Base-by-base conservation (phyloP, 371 early-diverging fungal genomes). In the Lichtheimia ornata region DNA sequence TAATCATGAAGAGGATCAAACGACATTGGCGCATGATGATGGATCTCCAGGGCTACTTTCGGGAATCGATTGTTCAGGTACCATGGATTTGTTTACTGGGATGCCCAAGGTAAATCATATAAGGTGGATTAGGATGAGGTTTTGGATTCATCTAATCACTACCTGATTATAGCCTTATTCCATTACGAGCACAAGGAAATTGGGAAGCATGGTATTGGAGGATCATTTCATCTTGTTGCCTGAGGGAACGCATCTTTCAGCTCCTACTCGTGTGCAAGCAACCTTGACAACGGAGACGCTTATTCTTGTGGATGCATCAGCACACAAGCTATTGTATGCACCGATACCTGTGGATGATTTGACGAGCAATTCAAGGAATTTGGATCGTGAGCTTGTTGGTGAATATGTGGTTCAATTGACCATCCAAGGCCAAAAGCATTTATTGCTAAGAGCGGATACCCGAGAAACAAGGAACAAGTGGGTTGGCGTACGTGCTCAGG, bases 301-400 rank as follows among this genome's bases (percentile, higher is more conserved):
- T 49, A 53, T 58, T 13, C 51, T 62, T 13, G 50, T 35, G 15
- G 53, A 58, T 25, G 43, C 14, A n/a, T 15, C 58, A n/a, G 15
- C 27, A 24, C n/a, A 58, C 41, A 62, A 47, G 49, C 59, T 68
- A 20, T 17, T 73, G 2, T 73, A 65, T 41, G 59, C 66, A 17
- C 64, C 73, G 12, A 30, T 73, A 14, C 7, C 55, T 5, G 64
- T 67, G n/a, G 45, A 65, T 9, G 62, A 64, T 45, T 62, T 73
- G 53, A 61, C 58, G 1, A 58, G 73, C 22, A 62, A 67, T 53
- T 54, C 77, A 40, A 61, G 43, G 43, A 61, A 63, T 14, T 47
- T 59, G 13, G 66, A 76, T 24, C 60, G 66, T 45, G 72, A 71
- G 52, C 57, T 74, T 30, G 61, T 70, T 43, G 76, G 69, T 20